Evolutionary conservation across 1,284 basidiomycete species (phyloP).

Genomic region (Trametes pubescens): DNA sequence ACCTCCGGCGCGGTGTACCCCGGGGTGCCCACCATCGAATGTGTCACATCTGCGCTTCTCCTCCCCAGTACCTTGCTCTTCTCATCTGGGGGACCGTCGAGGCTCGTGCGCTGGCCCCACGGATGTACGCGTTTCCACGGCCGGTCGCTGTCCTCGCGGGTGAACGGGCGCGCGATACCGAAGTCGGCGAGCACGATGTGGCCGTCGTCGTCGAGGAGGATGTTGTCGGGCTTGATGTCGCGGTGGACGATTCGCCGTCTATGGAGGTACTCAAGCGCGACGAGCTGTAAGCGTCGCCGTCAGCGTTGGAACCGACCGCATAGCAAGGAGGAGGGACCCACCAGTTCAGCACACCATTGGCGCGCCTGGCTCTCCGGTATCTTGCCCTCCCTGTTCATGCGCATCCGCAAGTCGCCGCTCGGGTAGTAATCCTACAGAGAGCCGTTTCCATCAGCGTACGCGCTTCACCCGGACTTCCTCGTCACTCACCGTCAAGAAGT

Average conservation of each 20-base stretch:
- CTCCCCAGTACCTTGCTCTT: neutral
- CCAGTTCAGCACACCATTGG: slow-evolving; percentile 40
- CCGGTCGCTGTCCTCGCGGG: slow-evolving; percentile 42
- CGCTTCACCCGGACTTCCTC: neutral
- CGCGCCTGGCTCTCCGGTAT: slow-evolving; percentile 28
- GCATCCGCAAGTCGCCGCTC: slow-evolving; percentile 34
- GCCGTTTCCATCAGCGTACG: neutral
- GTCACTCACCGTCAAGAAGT: slow-evolving; percentile 38
- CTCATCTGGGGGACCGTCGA: neutral
- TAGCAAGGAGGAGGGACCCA: slow-evolving; percentile 15
- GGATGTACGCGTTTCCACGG: slow-evolving; percentile 26
- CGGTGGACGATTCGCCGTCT: slow-evolving; percentile 48
- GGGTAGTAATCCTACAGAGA: slow-evolving; percentile 35
- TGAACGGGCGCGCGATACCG: slow-evolving; percentile 63
- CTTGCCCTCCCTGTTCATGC: slow-evolving; percentile 31
- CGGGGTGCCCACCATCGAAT: slow-evolving; percentile 35
- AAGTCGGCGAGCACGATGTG: slow-evolving; percentile 75
- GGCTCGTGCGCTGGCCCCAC: slow-evolving; percentile 43
- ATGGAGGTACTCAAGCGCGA: slow-evolving; percentile 50
- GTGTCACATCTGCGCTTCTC: slow-evolving; percentile 23
- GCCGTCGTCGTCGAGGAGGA: slow-evolving; percentile 69
- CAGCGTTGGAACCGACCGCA: slow-evolving; percentile 53
- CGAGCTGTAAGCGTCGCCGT: slow-evolving; percentile 27
- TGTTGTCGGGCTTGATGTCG: slow-evolving; percentile 63
- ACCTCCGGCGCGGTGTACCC: slow-evolving; percentile 76